Conservation (phyloP, 1,284 basidiomycete genomes). For the Ustilago vetiveriae region DNA sequence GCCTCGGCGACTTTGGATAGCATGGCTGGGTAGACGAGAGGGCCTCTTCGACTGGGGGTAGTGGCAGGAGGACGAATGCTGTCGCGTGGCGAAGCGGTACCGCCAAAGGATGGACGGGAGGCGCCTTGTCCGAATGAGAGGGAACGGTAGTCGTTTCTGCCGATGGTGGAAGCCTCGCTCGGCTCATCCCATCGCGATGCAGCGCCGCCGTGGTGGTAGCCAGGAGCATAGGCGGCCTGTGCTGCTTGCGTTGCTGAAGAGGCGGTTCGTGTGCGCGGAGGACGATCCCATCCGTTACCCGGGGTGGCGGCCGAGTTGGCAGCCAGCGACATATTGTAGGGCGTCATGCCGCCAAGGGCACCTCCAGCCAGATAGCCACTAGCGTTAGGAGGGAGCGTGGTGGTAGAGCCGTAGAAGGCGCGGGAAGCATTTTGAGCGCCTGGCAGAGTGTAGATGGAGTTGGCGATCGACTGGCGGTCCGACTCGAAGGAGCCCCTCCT, state of each 20-base stretch:
- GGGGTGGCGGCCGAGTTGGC: constrained; percentile 7
- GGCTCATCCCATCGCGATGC: constrained; percentile 25
- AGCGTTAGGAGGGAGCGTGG: constrained; percentile 34
- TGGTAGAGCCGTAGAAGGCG: constrained; percentile 42
- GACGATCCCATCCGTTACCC: constrained; percentile 38
- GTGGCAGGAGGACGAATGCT: constrained; percentile 23
- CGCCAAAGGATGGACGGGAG: constrained; percentile 26
- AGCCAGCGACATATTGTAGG: constrained; percentile 34
- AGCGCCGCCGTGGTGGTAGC: constrained; percentile 25
- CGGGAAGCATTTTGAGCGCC: constrained; percentile 38
- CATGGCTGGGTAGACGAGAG: constrained; percentile 87
- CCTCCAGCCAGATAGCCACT: constrained; percentile 33
- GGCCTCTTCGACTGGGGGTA: constrained; percentile 39
- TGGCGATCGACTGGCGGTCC: constrained; percentile 54
- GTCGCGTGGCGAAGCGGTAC: constrained; percentile 35
- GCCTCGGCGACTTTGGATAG: constrained; percentile 93
- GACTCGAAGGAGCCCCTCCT: constrained; percentile 55
- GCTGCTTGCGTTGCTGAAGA: constrained; percentile 56
- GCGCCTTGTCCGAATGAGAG: constrained; percentile 43
- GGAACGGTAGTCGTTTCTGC: constrained; percentile 42
- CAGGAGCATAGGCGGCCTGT: constrained; percentile 49
- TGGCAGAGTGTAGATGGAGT: constrained; percentile 52
- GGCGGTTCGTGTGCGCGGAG: constrained; percentile 48
- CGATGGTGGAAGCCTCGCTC: constrained; percentile 25
- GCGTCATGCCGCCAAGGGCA: constrained; percentile 23